Conservation (phyloP, 805 yeast genomes). For the Barnettozyma populi region DNA sequence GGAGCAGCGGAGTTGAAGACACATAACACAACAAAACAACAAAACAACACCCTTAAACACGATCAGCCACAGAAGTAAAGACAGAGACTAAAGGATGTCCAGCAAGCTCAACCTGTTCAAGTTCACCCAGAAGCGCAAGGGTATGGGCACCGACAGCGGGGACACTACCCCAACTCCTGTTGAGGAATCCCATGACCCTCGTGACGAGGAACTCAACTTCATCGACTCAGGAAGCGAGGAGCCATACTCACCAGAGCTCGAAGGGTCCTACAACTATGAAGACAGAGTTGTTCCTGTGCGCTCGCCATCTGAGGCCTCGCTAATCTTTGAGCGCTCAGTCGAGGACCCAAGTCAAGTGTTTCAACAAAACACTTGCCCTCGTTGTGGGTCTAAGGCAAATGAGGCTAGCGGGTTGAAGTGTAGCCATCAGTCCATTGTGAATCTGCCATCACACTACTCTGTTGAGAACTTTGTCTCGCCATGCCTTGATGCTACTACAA, state of each 20-base stretch:
- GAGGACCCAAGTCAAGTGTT: constrained; percentile 44
- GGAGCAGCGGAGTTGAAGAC: constrained; percentile 1
- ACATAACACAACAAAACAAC: background rate
- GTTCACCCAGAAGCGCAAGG: constrained; percentile 9
- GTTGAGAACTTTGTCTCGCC: constrained; percentile 74
- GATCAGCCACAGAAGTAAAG: background rate
- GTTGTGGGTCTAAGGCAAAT: constrained; percentile 22
- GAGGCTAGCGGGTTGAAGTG: constrained; percentile 17
- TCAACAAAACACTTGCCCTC: constrained; percentile 23
- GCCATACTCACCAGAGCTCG: constrained; percentile 7
- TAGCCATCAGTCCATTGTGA: constrained; percentile 27
- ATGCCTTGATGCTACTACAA: constrained; percentile 71
- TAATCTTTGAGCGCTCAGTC: constrained; percentile 61
- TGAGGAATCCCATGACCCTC: background rate
- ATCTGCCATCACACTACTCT: constrained; percentile 35
- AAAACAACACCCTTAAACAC: background rate
- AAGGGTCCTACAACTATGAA: constrained; percentile 2
- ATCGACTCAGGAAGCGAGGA: constrained; percentile 10
- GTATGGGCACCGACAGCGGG: background rate
- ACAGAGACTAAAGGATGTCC: constrained; percentile 1
- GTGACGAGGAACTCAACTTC: constrained; percentile 1
- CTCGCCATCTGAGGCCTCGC: constrained; percentile 7
- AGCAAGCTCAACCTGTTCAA: constrained; percentile 11
- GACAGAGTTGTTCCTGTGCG: background rate
- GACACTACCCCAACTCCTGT: background rate